phyloP scores from a whole-genome alignment of 768 basidiomycete genomes.

The Xerocomus brunneocitrinus region DNA sequence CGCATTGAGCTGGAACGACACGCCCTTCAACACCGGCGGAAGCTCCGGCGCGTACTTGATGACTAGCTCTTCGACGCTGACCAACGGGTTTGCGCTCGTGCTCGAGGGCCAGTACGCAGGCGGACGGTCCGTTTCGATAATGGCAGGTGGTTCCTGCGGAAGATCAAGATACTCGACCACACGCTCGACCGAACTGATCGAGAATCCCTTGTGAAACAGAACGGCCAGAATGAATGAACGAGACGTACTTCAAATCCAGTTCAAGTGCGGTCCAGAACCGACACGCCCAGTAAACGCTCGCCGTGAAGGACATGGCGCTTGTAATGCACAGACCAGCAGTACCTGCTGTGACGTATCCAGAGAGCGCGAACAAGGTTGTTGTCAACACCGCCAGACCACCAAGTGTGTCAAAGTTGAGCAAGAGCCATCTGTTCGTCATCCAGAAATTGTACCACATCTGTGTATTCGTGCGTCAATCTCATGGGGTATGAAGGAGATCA shows the following conservation, averaged over 20 bases:
- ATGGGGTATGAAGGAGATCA: neutral
- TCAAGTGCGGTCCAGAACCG: slow-evolving; percentile 56
- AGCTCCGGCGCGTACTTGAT: slow-evolving; percentile 84
- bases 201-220: slow-evolving; percentile 4
- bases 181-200: slow-evolving; percentile 76
- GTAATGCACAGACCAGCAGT: slow-evolving; percentile 72
- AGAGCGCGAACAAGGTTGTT: slow-evolving; percentile 73
- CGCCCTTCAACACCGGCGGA: slow-evolving; percentile 69
- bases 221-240: neutral
- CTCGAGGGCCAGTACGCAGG: slow-evolving; percentile 94
- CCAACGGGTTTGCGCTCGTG: slow-evolving; percentile 49
- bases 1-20: slow-evolving; percentile 69
- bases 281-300: slow-evolving; percentile 47
- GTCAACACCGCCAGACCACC: slow-evolving; percentile 69
- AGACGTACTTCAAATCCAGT: slow-evolving; percentile 66
- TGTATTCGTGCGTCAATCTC: neutral
- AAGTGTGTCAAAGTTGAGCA: slow-evolving; percentile 77
- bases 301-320: slow-evolving; percentile 61
- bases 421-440: slow-evolving; percentile 87
- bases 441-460: slow-evolving; percentile 83
- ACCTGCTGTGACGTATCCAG: slow-evolving; percentile 54
- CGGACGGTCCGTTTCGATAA: slow-evolving; percentile 68
- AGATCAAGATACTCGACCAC: slow-evolving; percentile 87
- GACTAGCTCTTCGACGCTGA: slow-evolving; percentile 70
- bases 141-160: slow-evolving; percentile 78